A percentile compares a stretch with the other conserved stretches of the same genome.
These are phyloP conservation scores for Mortierella alpina DNA, from an alignment of 192 early-diverging fungal genomes.

Conservation along the genomic window DNA sequence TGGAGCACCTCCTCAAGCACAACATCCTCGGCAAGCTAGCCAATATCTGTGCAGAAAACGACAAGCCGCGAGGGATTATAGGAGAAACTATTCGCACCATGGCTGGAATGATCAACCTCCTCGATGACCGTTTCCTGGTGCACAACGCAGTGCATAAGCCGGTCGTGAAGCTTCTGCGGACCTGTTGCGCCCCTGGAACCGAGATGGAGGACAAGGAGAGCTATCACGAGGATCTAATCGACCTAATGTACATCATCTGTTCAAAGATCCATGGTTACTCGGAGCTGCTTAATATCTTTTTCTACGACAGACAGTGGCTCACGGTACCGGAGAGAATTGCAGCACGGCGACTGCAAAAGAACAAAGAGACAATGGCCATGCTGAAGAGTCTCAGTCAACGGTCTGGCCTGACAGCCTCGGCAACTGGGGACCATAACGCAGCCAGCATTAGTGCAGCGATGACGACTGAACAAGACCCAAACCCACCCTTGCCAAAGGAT, in stretches of 20 bases:
- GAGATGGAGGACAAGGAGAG: conserved; percentile 60
- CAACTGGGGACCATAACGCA: conserved; percentile 1
- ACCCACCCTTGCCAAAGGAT: not conserved
- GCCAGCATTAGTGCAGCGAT: too few relatives aligned
- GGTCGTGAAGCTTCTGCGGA: conserved; percentile 76
- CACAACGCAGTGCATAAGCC: conserved; percentile 92
- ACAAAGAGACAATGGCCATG: conserved; percentile 36
- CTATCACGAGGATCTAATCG: conserved; percentile 73
- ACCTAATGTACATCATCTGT: conserved; percentile 82
- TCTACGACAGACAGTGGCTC: conserved; percentile 73
- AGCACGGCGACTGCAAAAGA: conserved; percentile 27
- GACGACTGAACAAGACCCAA: not conserved
- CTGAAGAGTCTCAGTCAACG: conserved; percentile 27
- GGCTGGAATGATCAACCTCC: conserved; percentile 81
- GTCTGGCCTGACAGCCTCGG: conserved; percentile 3
- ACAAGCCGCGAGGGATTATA: conserved; percentile 82
- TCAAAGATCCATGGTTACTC: conserved; percentile 86
- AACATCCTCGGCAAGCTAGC: conserved; percentile 84
- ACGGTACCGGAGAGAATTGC: conserved; percentile 62
- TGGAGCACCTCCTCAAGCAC: conserved; percentile 90
- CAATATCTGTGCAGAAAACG: conserved; percentile 71
- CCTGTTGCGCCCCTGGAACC: conserved; percentile 65
- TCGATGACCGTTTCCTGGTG: conserved; percentile 90
- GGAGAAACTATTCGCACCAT: conserved; percentile 83
- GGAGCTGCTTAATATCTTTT: conserved; percentile 81